A percentile compares a stretch with the other conserved stretches of the same genome.
phyloP scores from a whole-genome alignment of 441 rosid species.

The Kokia cookei region DNA sequence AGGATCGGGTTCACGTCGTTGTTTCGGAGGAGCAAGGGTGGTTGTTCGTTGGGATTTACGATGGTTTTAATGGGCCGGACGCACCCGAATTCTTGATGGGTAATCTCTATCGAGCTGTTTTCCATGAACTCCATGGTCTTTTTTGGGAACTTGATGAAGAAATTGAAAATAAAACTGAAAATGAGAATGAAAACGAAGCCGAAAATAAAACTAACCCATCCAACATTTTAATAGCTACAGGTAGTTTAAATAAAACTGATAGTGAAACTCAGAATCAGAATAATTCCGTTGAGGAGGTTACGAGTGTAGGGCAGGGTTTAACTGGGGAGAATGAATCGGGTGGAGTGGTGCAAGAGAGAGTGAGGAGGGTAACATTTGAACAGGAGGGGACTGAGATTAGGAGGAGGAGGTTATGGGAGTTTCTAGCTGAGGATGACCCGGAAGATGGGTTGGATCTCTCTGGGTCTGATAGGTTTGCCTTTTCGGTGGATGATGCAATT shows the following conservation, averaged over 20 bases:
- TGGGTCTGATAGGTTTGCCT: conserved; percentile 87
- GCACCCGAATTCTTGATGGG: conserved; percentile 98
- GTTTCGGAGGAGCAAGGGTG: conserved; percentile 98
- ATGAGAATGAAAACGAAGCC: conserved; percentile 22
- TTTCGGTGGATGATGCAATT: conserved; percentile 84
- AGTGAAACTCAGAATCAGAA: conserved; percentile 12
- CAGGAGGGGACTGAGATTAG: conserved; percentile 47
- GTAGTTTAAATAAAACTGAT: conserved; percentile 9
- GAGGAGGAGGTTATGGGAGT: conserved; percentile 73
- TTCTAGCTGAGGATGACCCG: conserved; percentile 67
- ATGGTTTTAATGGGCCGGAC: conserved; percentile 92
- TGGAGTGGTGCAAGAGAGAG: conserved; percentile 26
- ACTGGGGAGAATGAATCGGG: conserved; percentile 17
- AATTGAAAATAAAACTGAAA: conserved; percentile 13
- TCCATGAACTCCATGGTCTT: conserved; percentile 74
- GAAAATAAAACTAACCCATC: conserved; percentile 8
- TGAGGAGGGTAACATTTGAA: conserved; percentile 52
- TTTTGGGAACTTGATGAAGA: conserved; percentile 83
- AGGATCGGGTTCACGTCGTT: conserved; percentile 93
- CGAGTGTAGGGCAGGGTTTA: conserved; percentile 7
- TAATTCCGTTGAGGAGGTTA: conserved; percentile 17
- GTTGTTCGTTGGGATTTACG: conserved; percentile 93
- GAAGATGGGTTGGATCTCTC: conserved; percentile 95
- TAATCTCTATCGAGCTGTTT: conserved; percentile 87
- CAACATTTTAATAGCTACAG: conserved; percentile 10